phyloP scores from a whole-genome alignment of 441 rosid species.

The Jatropha multifida region DNA sequence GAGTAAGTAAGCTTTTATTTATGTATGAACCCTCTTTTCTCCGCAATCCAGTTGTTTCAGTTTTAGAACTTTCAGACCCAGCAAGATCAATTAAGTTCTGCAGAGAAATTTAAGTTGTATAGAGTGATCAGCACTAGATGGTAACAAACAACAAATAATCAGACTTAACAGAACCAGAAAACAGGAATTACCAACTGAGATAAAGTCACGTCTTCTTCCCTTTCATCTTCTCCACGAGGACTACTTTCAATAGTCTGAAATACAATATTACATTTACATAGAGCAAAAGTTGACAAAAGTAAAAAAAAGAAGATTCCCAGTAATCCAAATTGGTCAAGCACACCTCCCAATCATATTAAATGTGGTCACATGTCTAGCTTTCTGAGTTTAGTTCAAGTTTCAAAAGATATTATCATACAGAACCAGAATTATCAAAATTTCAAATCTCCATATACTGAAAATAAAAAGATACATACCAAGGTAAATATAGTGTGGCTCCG shows the following conservation, averaged over 20 bases:
- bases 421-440: neutral
- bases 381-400: slow-evolving; percentile 9
- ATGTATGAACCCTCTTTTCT: slow-evolving; percentile 79
- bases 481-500: slow-evolving; percentile 77
- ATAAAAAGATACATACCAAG: slow-evolving; percentile 35
- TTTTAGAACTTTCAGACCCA: slow-evolving; percentile 77
- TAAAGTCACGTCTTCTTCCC: slow-evolving; percentile 59
- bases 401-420: neutral
- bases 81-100: slow-evolving; percentile 75
- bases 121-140: slow-evolving; percentile 17
- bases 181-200: slow-evolving; percentile 55
- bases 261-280: slow-evolving; percentile 14
- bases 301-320: neutral
- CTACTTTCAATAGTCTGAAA: slow-evolving; percentile 70
- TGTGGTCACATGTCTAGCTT: neutral
- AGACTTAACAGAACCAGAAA: neutral
- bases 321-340: neutral
- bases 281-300: slow-evolving; percentile 8
- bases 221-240: slow-evolving; percentile 46
- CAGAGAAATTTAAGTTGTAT: slow-evolving; percentile 19
- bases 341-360: slow-evolving; percentile 2
- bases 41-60: slow-evolving; percentile 69
- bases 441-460: neutral
- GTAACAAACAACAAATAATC: slow-evolving; percentile 18
- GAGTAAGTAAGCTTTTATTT: slow-evolving; percentile 70